Evolutionary conservation across 805 yeast genomes (phyloP), one percentile per base, ranked within the genome.

Genomic region (Wickerhamomyces hampshirensis): DNA sequence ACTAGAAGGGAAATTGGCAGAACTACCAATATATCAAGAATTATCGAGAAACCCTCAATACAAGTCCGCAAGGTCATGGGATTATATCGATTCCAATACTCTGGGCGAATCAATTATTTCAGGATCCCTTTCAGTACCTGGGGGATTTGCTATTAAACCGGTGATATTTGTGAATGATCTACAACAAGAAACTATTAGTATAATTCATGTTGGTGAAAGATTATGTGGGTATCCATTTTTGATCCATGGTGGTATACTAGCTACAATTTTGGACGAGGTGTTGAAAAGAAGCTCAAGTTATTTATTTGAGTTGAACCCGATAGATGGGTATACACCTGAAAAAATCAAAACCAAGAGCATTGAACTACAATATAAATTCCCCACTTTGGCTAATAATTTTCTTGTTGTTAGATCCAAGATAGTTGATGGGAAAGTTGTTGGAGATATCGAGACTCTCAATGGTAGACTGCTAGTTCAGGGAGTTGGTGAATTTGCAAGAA

Each of bases 191-290:
- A 71, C 81, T 0, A 68, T 84, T 2, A 72, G 86, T 0, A 69
- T 87, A 5, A 66, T 85, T 18, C 94, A 86, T 54, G 68, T 83
- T 35, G 96, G 97, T 0, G 76, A 80, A 52, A 73, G 72, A 42
- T 58, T 88, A 15, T 79, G 91, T 29, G 97, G 97, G 1, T 88
- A 82, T 55, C 97, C 96, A 3, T 80, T 85, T 48, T 61, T 89
- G 14, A 72, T 86, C 3, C 97, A 88, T 55, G 97, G 97, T 4
- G 97, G 97, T 0, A 74, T 89, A 19, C 56, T 88, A 21, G 94
- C 89, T 7, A 80, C 94, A 0, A 63, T 88, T 1, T 62, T 87
- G 37, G 93, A 86, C 51, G 95, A 88, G 47, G 70, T 83, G 6
- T 71, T 80, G 62, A 78, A 79, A 45, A 68, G 80, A 35, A 65